phyloP scores from a whole-genome alignment of 2,329 filamentous ascomycete species.

The Ophiosphaerella narmari region DNA sequence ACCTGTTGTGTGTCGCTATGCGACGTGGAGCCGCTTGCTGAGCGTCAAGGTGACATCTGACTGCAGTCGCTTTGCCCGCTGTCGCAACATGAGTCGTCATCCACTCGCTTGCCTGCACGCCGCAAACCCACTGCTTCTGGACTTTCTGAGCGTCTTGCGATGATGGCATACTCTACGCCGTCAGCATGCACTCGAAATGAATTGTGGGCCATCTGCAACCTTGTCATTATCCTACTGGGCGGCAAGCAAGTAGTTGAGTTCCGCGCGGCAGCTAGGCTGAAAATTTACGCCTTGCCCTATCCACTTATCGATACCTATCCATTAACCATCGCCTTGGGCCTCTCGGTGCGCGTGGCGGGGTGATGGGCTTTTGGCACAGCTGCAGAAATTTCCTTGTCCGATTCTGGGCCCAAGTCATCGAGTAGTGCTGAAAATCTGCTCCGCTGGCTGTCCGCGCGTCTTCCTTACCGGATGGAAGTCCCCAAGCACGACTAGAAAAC shows the following conservation, averaged over 20 bases:
- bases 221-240: slow-evolving; percentile 24
- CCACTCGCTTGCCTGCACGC: slow-evolving; percentile 16
- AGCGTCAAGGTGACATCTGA: slow-evolving; percentile 27
- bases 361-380: slow-evolving; percentile 10
- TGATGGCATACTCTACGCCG: slow-evolving; percentile 24
- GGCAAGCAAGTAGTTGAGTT: slow-evolving; percentile 9
- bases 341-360: slow-evolving; percentile 14
- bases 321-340: slow-evolving; percentile 18
- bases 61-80: slow-evolving; percentile 9
- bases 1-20: slow-evolving; percentile 25
- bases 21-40: slow-evolving; percentile 20
- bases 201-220: slow-evolving; percentile 32
- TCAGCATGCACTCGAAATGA: slow-evolving; percentile 40
- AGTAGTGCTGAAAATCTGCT: slow-evolving; percentile 5
- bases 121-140: slow-evolving; percentile 27
- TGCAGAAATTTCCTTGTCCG: slow-evolving; percentile 27
- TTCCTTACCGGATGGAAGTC: slow-evolving; percentile 7
- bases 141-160: slow-evolving; percentile 10
- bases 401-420: slow-evolving; percentile 15
- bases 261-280: slow-evolving; percentile 29
- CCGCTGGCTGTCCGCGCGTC: slow-evolving; percentile 17
- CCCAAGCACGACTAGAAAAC: slow-evolving; percentile 15
- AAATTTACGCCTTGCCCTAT: slow-evolving; percentile 34
- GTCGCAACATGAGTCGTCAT: slow-evolving; percentile 19
- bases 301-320: slow-evolving; percentile 41